Conservation (phyloP, 257 asterid genomes). For the Jacaranda copaia region DNA sequence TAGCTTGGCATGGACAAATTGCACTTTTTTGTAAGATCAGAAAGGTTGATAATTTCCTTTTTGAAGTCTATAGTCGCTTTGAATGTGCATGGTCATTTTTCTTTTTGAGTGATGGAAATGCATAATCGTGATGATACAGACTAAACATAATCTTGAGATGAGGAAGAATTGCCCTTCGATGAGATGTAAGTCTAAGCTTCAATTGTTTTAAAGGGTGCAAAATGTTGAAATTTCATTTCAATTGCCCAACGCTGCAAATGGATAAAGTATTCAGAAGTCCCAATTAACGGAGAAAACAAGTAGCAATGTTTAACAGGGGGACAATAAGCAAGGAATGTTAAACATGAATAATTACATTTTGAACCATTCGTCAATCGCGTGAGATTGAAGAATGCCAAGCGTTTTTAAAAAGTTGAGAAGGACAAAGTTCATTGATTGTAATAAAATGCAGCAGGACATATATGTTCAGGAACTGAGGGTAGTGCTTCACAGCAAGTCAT, state of each 20-base stretch:
- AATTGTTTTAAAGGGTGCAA: no score
- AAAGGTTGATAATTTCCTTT: neutral
- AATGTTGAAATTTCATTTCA: no score
- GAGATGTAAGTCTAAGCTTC: no score
- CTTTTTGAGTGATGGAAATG: no score
- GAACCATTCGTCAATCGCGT: neutral
- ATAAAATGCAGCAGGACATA: slow-evolving; percentile 18
- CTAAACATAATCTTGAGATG: neutral
- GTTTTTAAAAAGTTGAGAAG: neutral
- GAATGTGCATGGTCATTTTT: no score
- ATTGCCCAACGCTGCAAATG: no score
- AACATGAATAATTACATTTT: slow-evolving; percentile 12
- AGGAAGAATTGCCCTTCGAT: no score
- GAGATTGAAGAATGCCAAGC: neutral
- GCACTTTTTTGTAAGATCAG: neutral
- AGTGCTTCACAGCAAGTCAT: neutral
- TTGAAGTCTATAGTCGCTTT: neutral
- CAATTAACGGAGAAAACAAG: no score
- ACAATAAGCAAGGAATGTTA: neutral
- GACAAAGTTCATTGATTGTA: neutral
- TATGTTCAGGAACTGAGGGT: slow-evolving; percentile 31
- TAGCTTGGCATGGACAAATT: neutral
- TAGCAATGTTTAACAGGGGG: no score
- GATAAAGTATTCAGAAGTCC: no score
- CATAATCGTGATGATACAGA: no score